phyloP scores from a whole-genome alignment of 129 eudicot species.

The Oenanthe sinensis region DNA sequence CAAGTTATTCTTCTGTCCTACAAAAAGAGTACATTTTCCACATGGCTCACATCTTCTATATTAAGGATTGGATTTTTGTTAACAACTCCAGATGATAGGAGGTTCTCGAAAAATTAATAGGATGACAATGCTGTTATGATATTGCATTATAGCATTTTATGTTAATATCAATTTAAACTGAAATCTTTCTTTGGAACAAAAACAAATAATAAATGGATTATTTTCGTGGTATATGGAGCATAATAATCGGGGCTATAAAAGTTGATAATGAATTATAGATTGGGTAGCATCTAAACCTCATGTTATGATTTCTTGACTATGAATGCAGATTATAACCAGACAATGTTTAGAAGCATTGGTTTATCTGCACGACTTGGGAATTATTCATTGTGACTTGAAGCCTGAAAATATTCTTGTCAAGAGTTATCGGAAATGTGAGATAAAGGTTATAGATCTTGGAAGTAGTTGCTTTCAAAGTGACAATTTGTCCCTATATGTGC shows the following conservation, averaged over 20 bases:
- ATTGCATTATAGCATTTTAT: not conserved
- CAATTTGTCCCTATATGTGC: slow-evolving; percentile 70
- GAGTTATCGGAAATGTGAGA: slow-evolving; percentile 86
- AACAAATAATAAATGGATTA: not conserved
- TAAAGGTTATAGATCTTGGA: slow-evolving; percentile 95
- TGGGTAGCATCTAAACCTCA: not conserved
- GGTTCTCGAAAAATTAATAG: not conserved
- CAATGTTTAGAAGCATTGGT: slow-evolving; percentile 89
- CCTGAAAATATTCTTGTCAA: slow-evolving; percentile 93
- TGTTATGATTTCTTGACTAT: not conserved
- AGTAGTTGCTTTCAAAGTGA: slow-evolving; percentile 88
- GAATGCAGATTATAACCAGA: slow-evolving; percentile 56
- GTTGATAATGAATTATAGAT: not conserved
- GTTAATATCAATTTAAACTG: not conserved
- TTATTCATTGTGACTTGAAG: slow-evolving; percentile 92
- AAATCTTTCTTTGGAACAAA: not conserved
- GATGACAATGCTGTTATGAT: not conserved
- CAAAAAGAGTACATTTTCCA: not conserved
- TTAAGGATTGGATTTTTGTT: not conserved
- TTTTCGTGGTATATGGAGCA: not conserved
- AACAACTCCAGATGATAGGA: not conserved
- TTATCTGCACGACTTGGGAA: slow-evolving; percentile 68
- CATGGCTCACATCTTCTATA: not conserved
- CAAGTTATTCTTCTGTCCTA: not conserved
- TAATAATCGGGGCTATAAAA: not conserved